A percentile compares a stretch with the other conserved stretches of the same genome.
Evolutionary conservation across 2,329 filamentous ascomycete genomes (phyloP).

Genomic region (Aspergillus pseudotamarii): DNA sequence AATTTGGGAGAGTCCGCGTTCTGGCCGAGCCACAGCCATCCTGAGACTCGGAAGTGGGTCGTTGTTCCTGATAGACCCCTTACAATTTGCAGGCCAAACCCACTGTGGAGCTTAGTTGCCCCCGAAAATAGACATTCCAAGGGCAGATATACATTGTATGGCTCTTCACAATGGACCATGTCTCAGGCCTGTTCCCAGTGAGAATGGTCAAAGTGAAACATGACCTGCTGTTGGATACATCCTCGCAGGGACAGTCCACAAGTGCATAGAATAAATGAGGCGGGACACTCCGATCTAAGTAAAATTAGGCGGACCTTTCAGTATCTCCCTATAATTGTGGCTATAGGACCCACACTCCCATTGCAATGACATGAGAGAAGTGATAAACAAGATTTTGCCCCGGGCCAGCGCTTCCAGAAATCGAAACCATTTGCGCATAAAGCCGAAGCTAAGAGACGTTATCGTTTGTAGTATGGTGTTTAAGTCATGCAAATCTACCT

Average conservation of each 20-base stretch:
- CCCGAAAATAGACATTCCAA: not conserved
- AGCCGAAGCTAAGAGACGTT: not conserved
- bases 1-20: not conserved
- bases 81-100: not conserved
- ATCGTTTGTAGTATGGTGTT: not conserved
- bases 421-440: not conserved
- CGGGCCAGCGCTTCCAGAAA: no score
- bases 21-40: not conserved
- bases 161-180: not conserved
- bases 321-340: no score
- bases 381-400: no score
- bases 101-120: not conserved
- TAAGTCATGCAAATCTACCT: not conserved
- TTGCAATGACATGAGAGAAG: no score
- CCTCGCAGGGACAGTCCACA: not conserved
- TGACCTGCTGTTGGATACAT: not conserved
- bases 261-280: not conserved
- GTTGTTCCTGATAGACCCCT: not conserved
- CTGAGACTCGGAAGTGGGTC: not conserved
- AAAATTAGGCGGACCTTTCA: not conserved
- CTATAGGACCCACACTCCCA: no score
- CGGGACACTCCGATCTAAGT: not conserved
- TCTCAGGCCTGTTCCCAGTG: not conserved
- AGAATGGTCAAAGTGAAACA: not conserved
- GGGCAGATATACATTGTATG: not conserved